These are phyloP conservation scores for Trifolium subterraneum DNA, from an alignment of 306 rosid species.

Conservation along the genomic window DNA sequence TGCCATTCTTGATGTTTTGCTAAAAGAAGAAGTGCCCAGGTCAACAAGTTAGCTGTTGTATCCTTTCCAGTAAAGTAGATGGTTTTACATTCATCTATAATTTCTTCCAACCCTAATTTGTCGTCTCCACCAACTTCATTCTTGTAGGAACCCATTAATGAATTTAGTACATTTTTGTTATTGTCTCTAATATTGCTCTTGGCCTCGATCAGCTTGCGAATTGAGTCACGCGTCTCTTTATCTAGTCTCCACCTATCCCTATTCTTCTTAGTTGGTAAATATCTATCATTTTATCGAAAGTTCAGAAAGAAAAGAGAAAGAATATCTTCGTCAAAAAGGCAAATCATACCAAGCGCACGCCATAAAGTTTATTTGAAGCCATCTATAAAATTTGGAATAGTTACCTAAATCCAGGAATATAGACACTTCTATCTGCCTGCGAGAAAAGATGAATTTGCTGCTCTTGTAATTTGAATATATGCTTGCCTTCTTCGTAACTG, in stretches of 20 bases:
- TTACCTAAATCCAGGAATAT: conserved; percentile 86
- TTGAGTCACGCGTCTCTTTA: conserved; percentile 64
- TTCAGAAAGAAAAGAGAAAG: conserved; percentile 14
- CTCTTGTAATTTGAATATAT: conserved; percentile 70
- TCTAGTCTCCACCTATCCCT: conserved; percentile 70
- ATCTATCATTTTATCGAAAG: conserved; percentile 45
- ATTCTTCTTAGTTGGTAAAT: conserved; percentile 77
- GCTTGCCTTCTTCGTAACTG: conserved; percentile 72
- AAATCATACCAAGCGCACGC: not conserved
- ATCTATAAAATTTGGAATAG: conserved; percentile 25
- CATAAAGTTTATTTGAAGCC: no score
- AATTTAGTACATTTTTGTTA: conserved; percentile 54
- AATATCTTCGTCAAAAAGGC: conserved; percentile 1
- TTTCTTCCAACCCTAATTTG: conserved; percentile 55
- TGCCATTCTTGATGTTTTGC: conserved; percentile 77
- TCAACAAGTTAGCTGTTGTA: conserved; percentile 65
- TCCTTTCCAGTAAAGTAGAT: conserved; percentile 80
- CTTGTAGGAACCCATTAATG: conserved; percentile 61
- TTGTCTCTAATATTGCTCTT: conserved; percentile 42
- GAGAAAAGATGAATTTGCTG: conserved; percentile 64
- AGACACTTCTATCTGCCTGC: conserved; percentile 56
- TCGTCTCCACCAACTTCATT: conserved; percentile 71
- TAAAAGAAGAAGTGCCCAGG: conserved; percentile 67
- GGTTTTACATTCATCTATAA: conserved; percentile 77
- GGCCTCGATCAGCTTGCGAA: conserved; percentile 52